These are phyloP conservation scores for Neofusicoccum umdonicola DNA, from an alignment of 2,329 filamentous ascomycete genomes.

Conservation along the genomic window DNA sequence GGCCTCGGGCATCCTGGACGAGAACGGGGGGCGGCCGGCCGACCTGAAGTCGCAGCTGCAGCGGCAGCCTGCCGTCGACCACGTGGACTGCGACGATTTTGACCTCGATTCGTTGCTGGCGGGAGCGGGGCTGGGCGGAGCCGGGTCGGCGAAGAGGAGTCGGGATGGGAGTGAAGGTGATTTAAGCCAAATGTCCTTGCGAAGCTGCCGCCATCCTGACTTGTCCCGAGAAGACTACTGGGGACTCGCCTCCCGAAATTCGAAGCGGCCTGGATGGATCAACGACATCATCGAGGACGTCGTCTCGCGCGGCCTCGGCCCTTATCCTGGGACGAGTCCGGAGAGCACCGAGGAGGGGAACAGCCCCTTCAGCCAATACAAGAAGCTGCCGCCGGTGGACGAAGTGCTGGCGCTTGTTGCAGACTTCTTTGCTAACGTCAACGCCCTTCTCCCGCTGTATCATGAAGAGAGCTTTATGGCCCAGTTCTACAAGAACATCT, in stretches of 20 bases:
- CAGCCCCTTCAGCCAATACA: neutral
- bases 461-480: neutral
- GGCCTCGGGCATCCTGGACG: neutral
- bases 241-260: neutral
- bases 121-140: neutral
- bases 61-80: neutral
- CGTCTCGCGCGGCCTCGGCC: neutral
- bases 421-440: neutral
- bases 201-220: neutral
- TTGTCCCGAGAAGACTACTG: neutral
- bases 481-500: neutral
- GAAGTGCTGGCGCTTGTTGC: neutral
- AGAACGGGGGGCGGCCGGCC: neutral
- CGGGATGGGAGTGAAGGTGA: neutral
- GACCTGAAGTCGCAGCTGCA: neutral
- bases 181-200: too few species aligned
- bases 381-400: neutral
- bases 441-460: neutral
- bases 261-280: constrained; percentile 1
- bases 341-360: neutral
- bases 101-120: neutral
- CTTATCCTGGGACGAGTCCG: neutral
- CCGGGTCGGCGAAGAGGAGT: neutral
- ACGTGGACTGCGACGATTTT: neutral
- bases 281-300: constrained; percentile 6